phyloP scores from a whole-genome alignment of 345 rosid species.

The Citrus hindsii region DNA sequence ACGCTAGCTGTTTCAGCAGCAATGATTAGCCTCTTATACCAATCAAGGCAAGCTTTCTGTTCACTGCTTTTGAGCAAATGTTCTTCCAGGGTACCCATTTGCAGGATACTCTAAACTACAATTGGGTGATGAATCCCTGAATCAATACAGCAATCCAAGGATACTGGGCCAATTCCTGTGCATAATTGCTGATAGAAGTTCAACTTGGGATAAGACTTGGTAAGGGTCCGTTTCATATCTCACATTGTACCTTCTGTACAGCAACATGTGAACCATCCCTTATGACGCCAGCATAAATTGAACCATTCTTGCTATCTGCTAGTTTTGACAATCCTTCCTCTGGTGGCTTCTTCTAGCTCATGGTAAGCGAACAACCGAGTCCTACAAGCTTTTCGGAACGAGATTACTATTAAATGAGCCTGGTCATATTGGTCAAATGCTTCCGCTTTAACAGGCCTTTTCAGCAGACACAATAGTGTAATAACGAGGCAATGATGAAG shows the following conservation, averaged over 20 bases:
- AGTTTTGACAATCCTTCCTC: constrained; percentile 52
- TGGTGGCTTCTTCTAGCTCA: constrained; percentile 74
- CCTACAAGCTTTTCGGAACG: constrained; percentile 66
- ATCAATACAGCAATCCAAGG: constrained; percentile 69
- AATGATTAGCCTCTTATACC: constrained; percentile 61
- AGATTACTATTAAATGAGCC: constrained; percentile 38
- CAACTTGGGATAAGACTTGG: constrained; percentile 53
- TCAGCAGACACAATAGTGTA: constrained; percentile 49
- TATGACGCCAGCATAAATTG: constrained; percentile 52
- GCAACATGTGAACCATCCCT: constrained; percentile 62
- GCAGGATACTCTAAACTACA: constrained; percentile 72
- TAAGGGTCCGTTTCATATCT: constrained; percentile 52
- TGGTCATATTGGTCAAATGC: constrained; percentile 25
- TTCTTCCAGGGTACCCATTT: constrained; percentile 58
- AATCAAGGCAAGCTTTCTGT: constrained; percentile 48
- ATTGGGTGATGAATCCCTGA: constrained; percentile 38
- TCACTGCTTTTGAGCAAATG: constrained; percentile 32
- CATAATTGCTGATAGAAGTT: constrained; percentile 49
- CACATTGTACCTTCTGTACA: constrained; percentile 59
- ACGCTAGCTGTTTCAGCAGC: constrained; percentile 64
- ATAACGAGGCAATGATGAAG: constrained; percentile 43
- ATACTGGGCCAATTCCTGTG: constrained; percentile 67
- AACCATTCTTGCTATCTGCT: constrained; percentile 40
- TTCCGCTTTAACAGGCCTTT: constrained; percentile 39
- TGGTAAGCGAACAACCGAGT: constrained; percentile 58